Evolutionary conservation across 768 basidiomycete genomes (phyloP).

Genomic region (Suillus decipiens): DNA sequence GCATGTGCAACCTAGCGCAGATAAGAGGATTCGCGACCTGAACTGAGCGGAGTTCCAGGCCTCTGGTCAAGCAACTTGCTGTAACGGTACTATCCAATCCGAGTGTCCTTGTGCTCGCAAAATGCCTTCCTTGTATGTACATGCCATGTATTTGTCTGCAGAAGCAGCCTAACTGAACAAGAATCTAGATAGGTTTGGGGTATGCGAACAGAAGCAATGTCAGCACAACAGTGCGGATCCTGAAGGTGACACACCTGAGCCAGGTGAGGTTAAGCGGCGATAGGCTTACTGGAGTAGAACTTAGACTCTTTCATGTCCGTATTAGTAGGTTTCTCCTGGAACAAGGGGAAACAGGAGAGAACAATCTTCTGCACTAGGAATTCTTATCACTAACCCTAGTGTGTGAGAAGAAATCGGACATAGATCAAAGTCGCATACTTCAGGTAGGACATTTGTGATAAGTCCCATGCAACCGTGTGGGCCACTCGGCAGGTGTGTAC

Average conservation of each 20-base stretch:
- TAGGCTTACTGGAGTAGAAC: neutral
- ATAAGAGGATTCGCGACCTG: constrained; percentile 3
- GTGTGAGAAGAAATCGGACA: neutral
- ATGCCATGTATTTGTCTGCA: constrained; percentile 3
- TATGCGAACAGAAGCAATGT: constrained; percentile 4
- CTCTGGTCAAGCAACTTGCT: neutral
- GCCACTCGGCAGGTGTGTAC: neutral
- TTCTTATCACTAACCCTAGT: neutral
- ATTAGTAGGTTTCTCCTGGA: neutral
- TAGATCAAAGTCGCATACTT: neutral
- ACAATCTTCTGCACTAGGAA: neutral
- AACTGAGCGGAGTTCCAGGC: constrained; percentile 2
- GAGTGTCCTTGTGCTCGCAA: neutral
- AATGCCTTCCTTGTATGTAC: constrained; percentile 1
- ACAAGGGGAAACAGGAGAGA: neutral
- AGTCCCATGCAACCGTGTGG: neutral
- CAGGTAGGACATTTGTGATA: neutral
- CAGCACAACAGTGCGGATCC: constrained; percentile 2
- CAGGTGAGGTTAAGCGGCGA: neutral
- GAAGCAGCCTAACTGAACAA: neutral
- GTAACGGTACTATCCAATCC: neutral
- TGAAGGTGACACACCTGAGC: neutral
- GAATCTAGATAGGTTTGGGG: neutral
- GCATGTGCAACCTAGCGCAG: neutral
- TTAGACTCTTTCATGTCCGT: constrained; percentile 4